phyloP scores from a whole-genome alignment of 2,329 filamentous ascomycete genomes.

The Cadophora malorum region DNA sequence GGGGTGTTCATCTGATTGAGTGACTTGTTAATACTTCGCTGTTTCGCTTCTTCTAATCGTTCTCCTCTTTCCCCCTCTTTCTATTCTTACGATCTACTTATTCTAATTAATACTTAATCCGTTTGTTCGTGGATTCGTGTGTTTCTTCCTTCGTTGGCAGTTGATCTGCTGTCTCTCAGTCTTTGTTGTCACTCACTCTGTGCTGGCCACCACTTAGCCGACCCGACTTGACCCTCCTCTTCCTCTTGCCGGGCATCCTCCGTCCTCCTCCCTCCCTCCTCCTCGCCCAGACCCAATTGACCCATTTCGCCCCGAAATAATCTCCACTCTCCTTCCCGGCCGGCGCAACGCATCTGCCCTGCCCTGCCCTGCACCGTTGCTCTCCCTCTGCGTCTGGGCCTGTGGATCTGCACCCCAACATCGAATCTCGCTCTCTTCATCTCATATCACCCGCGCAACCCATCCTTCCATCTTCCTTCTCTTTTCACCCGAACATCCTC shows the following conservation, averaged over 20 bases:
- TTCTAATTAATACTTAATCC: not conserved
- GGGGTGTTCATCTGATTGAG: slow-evolving; percentile 9
- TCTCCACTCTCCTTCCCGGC: slow-evolving; percentile 2
- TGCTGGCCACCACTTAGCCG: slow-evolving; percentile 3
- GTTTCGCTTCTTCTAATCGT: slow-evolving; percentile 5
- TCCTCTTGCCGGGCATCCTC: not conserved
- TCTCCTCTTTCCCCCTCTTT: slow-evolving; percentile 5
- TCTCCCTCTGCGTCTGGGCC: not conserved
- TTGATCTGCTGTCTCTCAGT: not conserved
- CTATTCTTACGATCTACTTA: not conserved
- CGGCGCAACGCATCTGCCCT: not conserved
- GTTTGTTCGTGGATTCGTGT: not conserved
- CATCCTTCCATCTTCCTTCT: slow-evolving; percentile 1
- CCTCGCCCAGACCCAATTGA: not conserved
- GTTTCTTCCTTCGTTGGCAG: not conserved
- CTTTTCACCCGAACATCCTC: slow-evolving; percentile 5
- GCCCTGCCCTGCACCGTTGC: not conserved
- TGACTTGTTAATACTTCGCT: slow-evolving; percentile 29
- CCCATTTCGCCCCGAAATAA: not conserved
- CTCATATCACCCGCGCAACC: not conserved
- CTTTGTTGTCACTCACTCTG: not conserved
- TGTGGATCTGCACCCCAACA: not conserved
- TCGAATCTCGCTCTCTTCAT: slow-evolving; percentile 2
- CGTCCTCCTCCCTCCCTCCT: too few relatives aligned
- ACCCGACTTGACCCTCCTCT: not conserved